phyloP scores from a whole-genome alignment of 805 yeast genomes.

The Peterozyma xylosa region DNA sequence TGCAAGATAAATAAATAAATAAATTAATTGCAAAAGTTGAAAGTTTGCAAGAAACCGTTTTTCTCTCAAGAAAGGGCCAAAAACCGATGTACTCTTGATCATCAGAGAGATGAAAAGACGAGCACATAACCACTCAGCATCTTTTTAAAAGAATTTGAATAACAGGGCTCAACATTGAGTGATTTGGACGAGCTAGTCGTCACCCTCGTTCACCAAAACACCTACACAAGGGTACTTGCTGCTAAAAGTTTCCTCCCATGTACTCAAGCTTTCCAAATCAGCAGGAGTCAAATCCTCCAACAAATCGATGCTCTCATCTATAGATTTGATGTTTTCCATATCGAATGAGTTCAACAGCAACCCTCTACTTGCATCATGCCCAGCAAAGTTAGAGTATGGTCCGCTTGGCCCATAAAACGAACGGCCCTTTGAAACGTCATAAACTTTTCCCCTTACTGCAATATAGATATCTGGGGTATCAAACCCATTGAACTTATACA shows the following conservation, averaged over 20 bases:
- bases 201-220: conserved; percentile 38
- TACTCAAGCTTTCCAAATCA: conserved; percentile 63
- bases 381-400: conserved; percentile 91
- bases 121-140: too few relatives aligned
- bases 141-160: too few relatives aligned
- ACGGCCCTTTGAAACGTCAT: conserved; percentile 73
- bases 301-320: conserved; percentile 73
- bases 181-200: not conserved
- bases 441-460: conserved; percentile 81
- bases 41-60: too few relatives aligned
- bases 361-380: conserved; percentile 92
- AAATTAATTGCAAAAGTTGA: too few relatives aligned
- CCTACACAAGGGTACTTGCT: conserved; percentile 83
- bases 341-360: conserved; percentile 87
- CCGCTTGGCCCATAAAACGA: conserved; percentile 94
- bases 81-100: too few relatives aligned
- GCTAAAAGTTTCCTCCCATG: conserved; percentile 81
- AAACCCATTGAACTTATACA: conserved; percentile 73
- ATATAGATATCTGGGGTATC: conserved; percentile 76
- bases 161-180: too few relatives aligned
- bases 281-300: conserved; percentile 50
- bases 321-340: conserved; percentile 44
- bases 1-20: too few relatives aligned
- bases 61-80: too few relatives aligned
- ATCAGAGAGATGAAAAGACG: too few relatives aligned